These are phyloP conservation scores for Malassezia japonica DNA, from an alignment of 1,284 basidiomycete genomes.

Conservation along the genomic window DNA sequence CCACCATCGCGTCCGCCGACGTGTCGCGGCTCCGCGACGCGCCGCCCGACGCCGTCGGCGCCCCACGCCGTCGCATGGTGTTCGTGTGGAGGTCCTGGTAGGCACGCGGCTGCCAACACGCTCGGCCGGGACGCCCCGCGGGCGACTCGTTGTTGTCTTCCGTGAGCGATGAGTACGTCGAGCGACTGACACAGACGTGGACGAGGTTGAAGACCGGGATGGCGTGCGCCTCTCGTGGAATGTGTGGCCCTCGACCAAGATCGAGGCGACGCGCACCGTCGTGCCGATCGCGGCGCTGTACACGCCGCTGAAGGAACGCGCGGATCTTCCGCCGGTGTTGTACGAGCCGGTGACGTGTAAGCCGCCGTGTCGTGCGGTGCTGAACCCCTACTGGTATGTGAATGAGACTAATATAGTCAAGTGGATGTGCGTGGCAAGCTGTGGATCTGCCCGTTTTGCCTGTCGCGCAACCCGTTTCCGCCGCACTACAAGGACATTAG, in stretches of 20 bases:
- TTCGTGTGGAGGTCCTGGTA: neutral
- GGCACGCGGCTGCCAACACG: neutral
- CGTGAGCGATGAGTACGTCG: slow-evolving; percentile 14
- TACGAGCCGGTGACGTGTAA: slow-evolving; percentile 99
- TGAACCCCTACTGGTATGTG: slow-evolving; percentile 82
- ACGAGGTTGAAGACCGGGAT: slow-evolving; percentile 50
- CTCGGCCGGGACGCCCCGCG: slow-evolving; percentile 11
- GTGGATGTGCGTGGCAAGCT: slow-evolving; percentile 96
- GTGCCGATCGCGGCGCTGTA: slow-evolving; percentile 97
- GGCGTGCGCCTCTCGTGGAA: slow-evolving; percentile 69
- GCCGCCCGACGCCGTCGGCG: neutral
- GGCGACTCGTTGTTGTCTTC: neutral
- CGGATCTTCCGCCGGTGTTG: slow-evolving; percentile 87
- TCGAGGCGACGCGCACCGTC: slow-evolving; percentile 94
- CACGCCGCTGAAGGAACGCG: slow-evolving; percentile 85
- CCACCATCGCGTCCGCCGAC: neutral
- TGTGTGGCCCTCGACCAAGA: slow-evolving; percentile 91
- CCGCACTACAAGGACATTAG: slow-evolving; percentile 99
- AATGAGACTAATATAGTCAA: slow-evolving; percentile 57
- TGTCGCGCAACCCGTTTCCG: slow-evolving; percentile 91
- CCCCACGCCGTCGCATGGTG: neutral
- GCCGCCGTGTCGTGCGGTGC: slow-evolving; percentile 86
- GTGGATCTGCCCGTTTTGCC: slow-evolving; percentile 98
- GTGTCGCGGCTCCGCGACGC: neutral
- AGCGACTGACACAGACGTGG: slow-evolving; percentile 25